phyloP scores from a whole-genome alignment of 768 basidiomycete genomes.

The Tulasnella sp. region DNA sequence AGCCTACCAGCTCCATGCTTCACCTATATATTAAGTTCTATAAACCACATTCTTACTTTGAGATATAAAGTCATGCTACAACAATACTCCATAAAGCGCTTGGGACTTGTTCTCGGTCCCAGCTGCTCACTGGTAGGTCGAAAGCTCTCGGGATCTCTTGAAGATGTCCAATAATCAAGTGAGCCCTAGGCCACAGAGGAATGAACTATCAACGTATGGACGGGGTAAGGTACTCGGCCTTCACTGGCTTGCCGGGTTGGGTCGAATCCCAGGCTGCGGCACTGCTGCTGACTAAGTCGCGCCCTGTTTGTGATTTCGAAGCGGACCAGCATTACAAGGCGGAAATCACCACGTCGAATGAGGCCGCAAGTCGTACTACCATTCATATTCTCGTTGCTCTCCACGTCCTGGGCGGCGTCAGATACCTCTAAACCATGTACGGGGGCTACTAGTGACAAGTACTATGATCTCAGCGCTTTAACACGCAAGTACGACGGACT shows the following conservation, averaged over 20 bases:
- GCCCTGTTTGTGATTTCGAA: neutral
- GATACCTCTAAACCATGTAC: constrained; percentile 10
- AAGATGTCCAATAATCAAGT: too few species aligned
- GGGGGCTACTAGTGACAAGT: neutral
- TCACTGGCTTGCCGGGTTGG: too few species aligned
- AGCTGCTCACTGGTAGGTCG: too few species aligned
- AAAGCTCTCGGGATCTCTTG: too few species aligned
- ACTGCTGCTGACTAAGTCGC: neutral
- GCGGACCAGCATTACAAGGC: neutral
- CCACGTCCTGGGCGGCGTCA: neutral
- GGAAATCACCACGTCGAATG: neutral
- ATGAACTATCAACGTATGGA: too few species aligned
- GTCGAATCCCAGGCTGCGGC: too few species aligned
- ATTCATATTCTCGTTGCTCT: neutral
- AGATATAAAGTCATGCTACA: too few species aligned
- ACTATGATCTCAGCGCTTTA: neutral
- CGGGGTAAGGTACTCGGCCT: too few species aligned
- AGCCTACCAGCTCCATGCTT: neutral
- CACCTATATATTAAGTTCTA: neutral
- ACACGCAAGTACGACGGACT: constrained; percentile 1
- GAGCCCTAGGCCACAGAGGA: too few species aligned
- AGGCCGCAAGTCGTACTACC: neutral
- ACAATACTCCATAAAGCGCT: too few species aligned
- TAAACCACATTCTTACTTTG: neutral
- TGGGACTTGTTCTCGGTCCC: too few species aligned